Evolutionary conservation across 2,329 filamentous ascomycete species (phyloP), one percentile per base, ranked within the genome.

Genomic region (Pseudogymnoascus sp.): DNA sequence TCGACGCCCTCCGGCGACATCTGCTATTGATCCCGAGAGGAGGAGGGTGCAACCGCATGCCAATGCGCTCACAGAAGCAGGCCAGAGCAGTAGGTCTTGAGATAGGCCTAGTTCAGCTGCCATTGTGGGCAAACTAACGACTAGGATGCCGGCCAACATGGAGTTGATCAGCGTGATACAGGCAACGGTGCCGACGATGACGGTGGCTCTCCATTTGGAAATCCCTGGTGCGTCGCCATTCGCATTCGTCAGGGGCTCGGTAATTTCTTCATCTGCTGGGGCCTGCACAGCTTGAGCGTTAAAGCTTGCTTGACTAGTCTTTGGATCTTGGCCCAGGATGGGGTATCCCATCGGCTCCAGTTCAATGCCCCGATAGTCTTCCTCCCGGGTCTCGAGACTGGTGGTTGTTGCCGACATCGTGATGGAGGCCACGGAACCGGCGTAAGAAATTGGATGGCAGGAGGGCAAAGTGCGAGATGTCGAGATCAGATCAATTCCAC

Each of bases 21-120:
- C 81, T 3, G 81, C 74, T 7, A 83, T 70, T 0, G 80, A 78
- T 0, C 81, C 81, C 0, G 78, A 75, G 4, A 82, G 67, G 2
- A 84, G 74, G 0, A 83, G 75, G 0, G 75, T 77, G 63, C 78
- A 81, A 56, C 66, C 79, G 77, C 66, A 76, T 76, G 3, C 77
- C 75, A 59, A 81, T 67, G 71, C 69, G 42, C 67, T 67, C 12
- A 75, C 73, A 1, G 72, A 73, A 0, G 73, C 71, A 11, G 76
- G 73, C 68, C 68, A 70, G 14, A 70, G 65, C 23, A 70, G 50
- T 2, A 70, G 44, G 37, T 62, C 59, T 14, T 63, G 16, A 28
- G 63, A 62, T 1, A 77, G 67, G 12, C 66, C 44, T 10, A 79
- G 67, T 31, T 77, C 75, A 12, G 66, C 63, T 1, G 76, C 74